Percentiles rank a stretch among this genome's conserved stretches.
These are phyloP conservation scores for Citrullus mucosospermus DNA, from an alignment of 306 rosid species.

Conservation along the genomic window DNA sequence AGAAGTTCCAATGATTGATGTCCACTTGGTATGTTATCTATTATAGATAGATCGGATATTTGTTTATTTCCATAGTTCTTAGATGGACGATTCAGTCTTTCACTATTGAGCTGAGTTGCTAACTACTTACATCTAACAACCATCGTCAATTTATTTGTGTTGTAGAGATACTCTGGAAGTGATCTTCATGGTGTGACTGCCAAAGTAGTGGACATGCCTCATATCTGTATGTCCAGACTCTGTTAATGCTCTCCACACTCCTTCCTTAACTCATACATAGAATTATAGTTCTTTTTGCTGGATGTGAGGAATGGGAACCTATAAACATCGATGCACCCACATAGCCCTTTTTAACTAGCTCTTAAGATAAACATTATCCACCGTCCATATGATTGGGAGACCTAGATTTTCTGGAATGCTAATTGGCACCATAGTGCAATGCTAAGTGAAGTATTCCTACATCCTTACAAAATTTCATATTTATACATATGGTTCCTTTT, in stretches of 20 bases:
- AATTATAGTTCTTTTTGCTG: neutral
- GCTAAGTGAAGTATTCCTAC: neutral
- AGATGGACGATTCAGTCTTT: neutral
- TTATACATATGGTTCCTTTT: neutral
- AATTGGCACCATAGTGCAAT: neutral
- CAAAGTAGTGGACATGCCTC: slow-evolving; percentile 97
- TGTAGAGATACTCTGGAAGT: slow-evolving; percentile 75
- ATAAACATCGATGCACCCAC: neutral
- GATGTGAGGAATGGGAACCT: neutral
- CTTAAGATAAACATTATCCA: neutral
- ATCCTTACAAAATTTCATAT: neutral
- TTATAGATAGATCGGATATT: neutral
- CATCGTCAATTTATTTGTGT: slow-evolving; percentile 9
- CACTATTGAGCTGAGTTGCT: neutral
- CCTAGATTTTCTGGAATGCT: neutral
- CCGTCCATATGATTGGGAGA: neutral
- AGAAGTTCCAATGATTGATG: slow-evolving; percentile 79
- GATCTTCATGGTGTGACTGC: slow-evolving; percentile 95
- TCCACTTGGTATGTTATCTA: slow-evolving; percentile 48
- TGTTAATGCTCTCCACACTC: neutral
- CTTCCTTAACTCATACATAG: neutral
- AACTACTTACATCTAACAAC: neutral
- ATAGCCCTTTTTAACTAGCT: neutral
- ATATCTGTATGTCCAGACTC: slow-evolving; percentile 47
- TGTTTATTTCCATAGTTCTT: neutral